phyloP scores from a whole-genome alignment of 1,139 yeast genomes.

The Geotrichum citri-aurantii region DNA sequence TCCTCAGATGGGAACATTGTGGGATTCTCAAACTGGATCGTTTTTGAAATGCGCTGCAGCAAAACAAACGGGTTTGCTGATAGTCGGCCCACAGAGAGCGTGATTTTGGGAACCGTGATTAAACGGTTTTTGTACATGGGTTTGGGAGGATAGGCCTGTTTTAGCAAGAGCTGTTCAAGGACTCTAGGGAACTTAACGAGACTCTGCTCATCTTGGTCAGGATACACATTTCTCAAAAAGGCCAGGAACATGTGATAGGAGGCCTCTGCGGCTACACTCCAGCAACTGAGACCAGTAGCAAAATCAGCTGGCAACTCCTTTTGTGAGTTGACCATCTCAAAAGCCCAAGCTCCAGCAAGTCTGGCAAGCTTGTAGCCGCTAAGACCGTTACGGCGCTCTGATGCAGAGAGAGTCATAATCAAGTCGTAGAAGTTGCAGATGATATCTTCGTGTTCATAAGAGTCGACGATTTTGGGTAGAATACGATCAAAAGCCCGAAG shows the following conservation, averaged over 20 bases:
- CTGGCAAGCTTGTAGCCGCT: constrained; percentile 76
- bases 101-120: constrained; percentile 60
- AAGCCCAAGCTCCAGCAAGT: constrained; percentile 89
- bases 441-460: constrained; percentile 84
- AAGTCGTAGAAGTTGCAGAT: constrained; percentile 83
- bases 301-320: constrained; percentile 40
- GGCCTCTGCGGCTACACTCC: constrained; percentile 74
- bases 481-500: constrained; percentile 60
- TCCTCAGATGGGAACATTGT: constrained; percentile 68
- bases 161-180: constrained; percentile 46
- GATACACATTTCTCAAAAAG: constrained; percentile 64
- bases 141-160: constrained; percentile 38
- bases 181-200: constrained; percentile 21
- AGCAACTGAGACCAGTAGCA: constrained; percentile 64
- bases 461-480: constrained; percentile 77
- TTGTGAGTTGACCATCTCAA: constrained; percentile 41
- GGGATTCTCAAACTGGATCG: constrained; percentile 64
- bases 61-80: constrained; percentile 56
- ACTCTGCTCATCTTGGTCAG: constrained; percentile 12
- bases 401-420: constrained; percentile 73
- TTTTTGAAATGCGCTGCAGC: constrained; percentile 56
- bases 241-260: constrained; percentile 74
- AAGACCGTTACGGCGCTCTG: constrained; percentile 70
- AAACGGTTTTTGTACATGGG: constrained; percentile 38
- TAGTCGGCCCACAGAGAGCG: constrained; percentile 56